phyloP scores from a whole-genome alignment of 805 yeast species.

The Candida anglica region DNA sequence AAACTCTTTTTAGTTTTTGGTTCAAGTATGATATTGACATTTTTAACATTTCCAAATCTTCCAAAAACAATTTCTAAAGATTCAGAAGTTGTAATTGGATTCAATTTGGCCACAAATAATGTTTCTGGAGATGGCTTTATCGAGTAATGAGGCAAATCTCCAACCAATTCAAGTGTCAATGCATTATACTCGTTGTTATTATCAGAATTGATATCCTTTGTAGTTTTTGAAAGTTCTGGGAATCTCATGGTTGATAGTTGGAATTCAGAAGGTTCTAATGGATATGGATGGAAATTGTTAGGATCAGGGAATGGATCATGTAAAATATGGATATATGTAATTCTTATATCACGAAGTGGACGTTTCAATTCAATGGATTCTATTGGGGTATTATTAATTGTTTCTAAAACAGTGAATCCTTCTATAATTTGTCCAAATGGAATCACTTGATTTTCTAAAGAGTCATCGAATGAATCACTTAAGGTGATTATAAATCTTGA shows the following conservation, averaged over 20 bases:
- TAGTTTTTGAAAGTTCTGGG: slow-evolving; percentile 25
- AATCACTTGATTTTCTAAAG: slow-evolving; percentile 1
- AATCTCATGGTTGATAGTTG: slow-evolving; percentile 10
- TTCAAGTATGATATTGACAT: slow-evolving; percentile 52
- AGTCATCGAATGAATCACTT: neutral
- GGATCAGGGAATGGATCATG: slow-evolving; percentile 51
- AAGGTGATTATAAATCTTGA: slow-evolving; percentile 2
- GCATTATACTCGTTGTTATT: slow-evolving; percentile 41
- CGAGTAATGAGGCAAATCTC: slow-evolving; percentile 57
- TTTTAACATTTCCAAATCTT: slow-evolving; percentile 53
- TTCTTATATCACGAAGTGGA: slow-evolving; percentile 30
- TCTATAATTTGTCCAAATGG: slow-evolving; percentile 52
- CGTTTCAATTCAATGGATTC: slow-evolving; percentile 24
- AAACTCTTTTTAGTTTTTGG: slow-evolving; percentile 44
- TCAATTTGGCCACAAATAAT: slow-evolving; percentile 59
- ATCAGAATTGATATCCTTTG: slow-evolving; percentile 12
- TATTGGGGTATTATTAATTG: slow-evolving; percentile 33
- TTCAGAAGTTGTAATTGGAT: slow-evolving; percentile 56
- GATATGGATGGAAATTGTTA: slow-evolving; percentile 10
- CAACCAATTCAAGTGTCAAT: slow-evolving; percentile 57
- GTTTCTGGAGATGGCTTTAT: slow-evolving; percentile 60
- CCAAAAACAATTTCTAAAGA: slow-evolving; percentile 54
- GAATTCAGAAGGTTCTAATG: slow-evolving; percentile 11
- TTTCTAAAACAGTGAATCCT: slow-evolving; percentile 44
- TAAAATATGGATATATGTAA: slow-evolving; percentile 46